Conservation (phyloP, 176 grass and related monocot genomes). For the Stipa capillata region DNA sequence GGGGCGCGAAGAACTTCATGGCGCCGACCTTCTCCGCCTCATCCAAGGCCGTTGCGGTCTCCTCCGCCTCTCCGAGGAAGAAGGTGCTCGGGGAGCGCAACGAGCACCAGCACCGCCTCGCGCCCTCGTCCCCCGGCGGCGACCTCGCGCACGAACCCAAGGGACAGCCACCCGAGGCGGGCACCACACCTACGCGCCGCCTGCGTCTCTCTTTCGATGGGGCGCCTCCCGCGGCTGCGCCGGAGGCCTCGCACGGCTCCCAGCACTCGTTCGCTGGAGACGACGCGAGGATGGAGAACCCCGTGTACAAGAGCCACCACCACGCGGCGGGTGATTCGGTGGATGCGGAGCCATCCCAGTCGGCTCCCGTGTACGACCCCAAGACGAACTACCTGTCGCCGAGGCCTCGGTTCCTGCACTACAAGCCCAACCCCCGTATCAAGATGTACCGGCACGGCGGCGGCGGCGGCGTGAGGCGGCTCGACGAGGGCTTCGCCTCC, state of each 20-base stretch:
- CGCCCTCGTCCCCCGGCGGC: background rate
- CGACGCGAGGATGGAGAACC: background rate
- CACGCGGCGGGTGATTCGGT: background rate
- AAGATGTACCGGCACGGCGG: constrained; percentile 18
- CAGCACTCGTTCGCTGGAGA: background rate
- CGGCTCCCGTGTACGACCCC: constrained; percentile 70
- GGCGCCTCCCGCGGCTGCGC: background rate
- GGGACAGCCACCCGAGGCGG: background rate
- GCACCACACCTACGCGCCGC: background rate
- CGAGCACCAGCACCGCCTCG: constrained; percentile 21
- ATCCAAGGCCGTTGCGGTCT: constrained; percentile 54
- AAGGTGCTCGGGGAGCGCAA: constrained; percentile 67
- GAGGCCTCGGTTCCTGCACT: constrained; percentile 77
- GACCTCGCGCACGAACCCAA: constrained; percentile 20
- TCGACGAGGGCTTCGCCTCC: constrained; percentile 56
- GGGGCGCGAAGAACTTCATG: constrained; percentile 73
- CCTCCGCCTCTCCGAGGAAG: constrained; percentile 43
- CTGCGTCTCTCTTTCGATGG: constrained; percentile 24
- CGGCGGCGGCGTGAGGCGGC: background rate
- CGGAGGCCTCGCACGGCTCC: background rate
- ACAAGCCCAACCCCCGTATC: constrained; percentile 62
- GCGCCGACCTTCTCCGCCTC: constrained; percentile 82
- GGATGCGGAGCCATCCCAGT: background rate
- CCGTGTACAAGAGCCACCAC: too few species aligned
- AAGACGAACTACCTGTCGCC: constrained; percentile 88